Evolutionary conservation across 192 early-diverging fungal genomes (phyloP), one percentile per base, ranked within the genome.

Genomic region (Backusella sp.): DNA sequence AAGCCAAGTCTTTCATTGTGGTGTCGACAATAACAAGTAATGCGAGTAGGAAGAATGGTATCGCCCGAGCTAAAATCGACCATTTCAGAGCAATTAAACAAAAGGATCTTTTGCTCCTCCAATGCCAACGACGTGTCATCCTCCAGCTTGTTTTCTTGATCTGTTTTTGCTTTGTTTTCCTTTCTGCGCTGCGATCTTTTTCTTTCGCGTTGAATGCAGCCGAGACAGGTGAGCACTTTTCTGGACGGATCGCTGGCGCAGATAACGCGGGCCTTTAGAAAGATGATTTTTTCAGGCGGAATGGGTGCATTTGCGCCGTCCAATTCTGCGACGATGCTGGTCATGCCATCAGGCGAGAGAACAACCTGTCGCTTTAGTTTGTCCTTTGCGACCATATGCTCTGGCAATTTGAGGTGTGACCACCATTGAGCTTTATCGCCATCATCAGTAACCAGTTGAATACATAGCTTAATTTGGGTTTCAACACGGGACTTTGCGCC

Each of bases 21-120:
- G 77, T 99, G 97, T 14, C 97, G 88, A 82, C 96, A 98, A 77
- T 99, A 99, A 86, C 97, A 99, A 12, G 97, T 98, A 71, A 99
- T 96, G 44, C 97, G 89, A n/a, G 95, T 94, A 28, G 97, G 96
- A 36, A 99, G 85, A 69, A 95, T 90, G 0, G 92, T 90, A 78
- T 97, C 96, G 62, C 97, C 97, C 67, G 91, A 91, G 82, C 87
- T 90, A 71, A 99, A 97, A 78, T 97, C 94, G 23, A 96, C 89
- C 65, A 95, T 83, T 39, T 93, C 92, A 70, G 85, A 88, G 84
- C 94, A 95, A 81, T 97, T 98, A 78, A 98, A 98, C 12, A 97
- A 89, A 1, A 98, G 79, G 23, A 96, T 92, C 53, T 93, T 93
- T 76, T 89, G 87, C 68, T 92, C 88, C 77, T 96, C 96, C 34